A percentile compares a stretch with the other conserved stretches of the same genome.
Evolutionary conservation across 352 stramenopile genomes (phyloP).

Genomic region (Thraustochytrium sp.): DNA sequence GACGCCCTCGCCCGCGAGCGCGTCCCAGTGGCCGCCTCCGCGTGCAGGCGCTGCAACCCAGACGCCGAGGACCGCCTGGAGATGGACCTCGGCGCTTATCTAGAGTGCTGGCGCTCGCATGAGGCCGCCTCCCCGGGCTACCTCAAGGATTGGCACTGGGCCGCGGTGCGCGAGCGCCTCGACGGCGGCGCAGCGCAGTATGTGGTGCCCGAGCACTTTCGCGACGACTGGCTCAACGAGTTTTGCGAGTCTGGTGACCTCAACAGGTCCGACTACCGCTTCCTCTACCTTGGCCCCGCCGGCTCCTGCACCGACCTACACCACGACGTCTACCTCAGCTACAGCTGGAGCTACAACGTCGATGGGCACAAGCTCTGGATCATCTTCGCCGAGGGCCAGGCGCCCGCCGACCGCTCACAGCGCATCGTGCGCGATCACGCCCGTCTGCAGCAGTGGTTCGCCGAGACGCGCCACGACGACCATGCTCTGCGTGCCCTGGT

Average conservation of each 20-base stretch:
- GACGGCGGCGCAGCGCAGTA: background rate
- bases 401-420: background rate
- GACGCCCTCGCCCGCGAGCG: background rate
- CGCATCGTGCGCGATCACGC: background rate
- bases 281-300: slow-evolving; percentile 88
- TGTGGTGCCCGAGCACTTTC: slow-evolving; percentile 73
- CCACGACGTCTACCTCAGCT: slow-evolving; percentile 91
- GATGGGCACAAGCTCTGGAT: slow-evolving; percentile 87
- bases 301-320: slow-evolving; percentile 83
- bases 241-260: slow-evolving; percentile 68
- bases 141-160: slow-evolving; percentile 34
- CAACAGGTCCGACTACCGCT: slow-evolving; percentile 80
- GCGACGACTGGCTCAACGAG: slow-evolving; percentile 85
- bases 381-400: slow-evolving; percentile 57
- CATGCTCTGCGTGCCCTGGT: background rate
- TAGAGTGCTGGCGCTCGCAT: background rate
- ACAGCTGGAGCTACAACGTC: slow-evolving; percentile 95
- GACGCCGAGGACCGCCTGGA: background rate
- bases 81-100: background rate
- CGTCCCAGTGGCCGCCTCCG: background rate
- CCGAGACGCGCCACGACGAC: background rate
- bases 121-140: background rate
- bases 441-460: background rate
- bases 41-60: background rate
- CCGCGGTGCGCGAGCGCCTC: background rate